Base-by-base conservation (phyloP, 805 yeast species). In the Wickerhamiella lipophila region DNA sequence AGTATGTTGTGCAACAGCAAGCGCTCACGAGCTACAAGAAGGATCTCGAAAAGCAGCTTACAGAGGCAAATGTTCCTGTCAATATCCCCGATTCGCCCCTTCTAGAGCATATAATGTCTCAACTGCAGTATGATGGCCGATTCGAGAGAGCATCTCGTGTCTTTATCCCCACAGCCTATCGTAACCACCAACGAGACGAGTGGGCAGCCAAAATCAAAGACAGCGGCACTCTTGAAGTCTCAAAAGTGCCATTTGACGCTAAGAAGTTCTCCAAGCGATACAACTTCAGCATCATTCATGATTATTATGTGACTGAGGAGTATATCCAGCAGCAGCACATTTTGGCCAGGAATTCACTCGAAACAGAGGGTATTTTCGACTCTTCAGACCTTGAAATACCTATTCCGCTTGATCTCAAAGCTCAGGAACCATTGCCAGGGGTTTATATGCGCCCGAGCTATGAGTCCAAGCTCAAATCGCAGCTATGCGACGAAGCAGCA, bases 301-400 rank as follows among this genome's bases (percentile, higher is more conserved):
- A 43, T 18, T 43, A 38, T 45, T 42, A 23, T 3, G 26, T 32
- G 22, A 38, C 49, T 13, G 19, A 18, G 8, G 46, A 25, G 32
- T 52, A 51, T 27, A 25, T 52, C 11, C 46, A 29, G 2, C 16
- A 15, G 29, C 46, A 46, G 25, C 27, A 13, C 15, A 25, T 12
- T 8, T 29, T 27, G 2, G 42, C 52, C 9, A 38, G 26, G 8
- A 22, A 25, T 6, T 29, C 29, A 2, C 48, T 57, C 8, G 48
- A 47, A 9, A 21, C 36, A 16, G 22, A n/a, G 25, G 46, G 54
- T 3, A 53, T 36, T 27, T 49, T 45, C 27, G 59, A 54, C 41
- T 29, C 51, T 18, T 30, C 52, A 11, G 50, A 49, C 3, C 44
- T 55, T 1, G 53, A 52, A 15, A 18, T 51, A 3, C n/a, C 15